Conservation (phyloP, 257 asterid species). For the Solanum gracilifrons region DNA sequence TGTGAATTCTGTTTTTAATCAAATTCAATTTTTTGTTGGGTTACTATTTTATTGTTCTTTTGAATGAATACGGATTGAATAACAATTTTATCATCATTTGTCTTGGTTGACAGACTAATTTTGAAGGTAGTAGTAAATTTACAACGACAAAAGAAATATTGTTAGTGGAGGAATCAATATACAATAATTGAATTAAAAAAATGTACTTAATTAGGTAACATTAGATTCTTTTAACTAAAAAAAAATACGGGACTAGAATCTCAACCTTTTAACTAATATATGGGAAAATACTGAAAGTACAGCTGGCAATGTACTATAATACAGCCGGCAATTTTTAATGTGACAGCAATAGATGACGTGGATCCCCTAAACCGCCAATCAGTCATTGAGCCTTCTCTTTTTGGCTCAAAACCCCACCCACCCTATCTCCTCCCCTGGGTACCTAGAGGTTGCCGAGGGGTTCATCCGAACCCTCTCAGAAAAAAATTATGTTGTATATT, state of each 20-base stretch:
- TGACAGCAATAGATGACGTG: conserved; percentile 40
- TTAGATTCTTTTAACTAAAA: background rate
- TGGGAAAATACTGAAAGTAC: background rate
- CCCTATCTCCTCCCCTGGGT: background rate
- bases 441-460: no score
- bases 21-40: background rate
- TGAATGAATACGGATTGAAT: background rate
- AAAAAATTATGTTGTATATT: no score
- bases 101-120: background rate
- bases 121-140: background rate
- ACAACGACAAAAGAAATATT: background rate
- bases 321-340: conserved; percentile 29
- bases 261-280: background rate
- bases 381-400: background rate
- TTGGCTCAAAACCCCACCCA: background rate
- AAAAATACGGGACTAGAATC: background rate
- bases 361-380: conserved; percentile 15
- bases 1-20: no score
- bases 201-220: background rate
- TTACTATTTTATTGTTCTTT: background rate
- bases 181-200: background rate
- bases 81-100: background rate
- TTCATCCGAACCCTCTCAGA: no score
- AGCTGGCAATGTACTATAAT: conserved; percentile 43
- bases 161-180: background rate